phyloP scores from a whole-genome alignment of 1,284 basidiomycete genomes.

The Sanghuangporus sanghuang region DNA sequence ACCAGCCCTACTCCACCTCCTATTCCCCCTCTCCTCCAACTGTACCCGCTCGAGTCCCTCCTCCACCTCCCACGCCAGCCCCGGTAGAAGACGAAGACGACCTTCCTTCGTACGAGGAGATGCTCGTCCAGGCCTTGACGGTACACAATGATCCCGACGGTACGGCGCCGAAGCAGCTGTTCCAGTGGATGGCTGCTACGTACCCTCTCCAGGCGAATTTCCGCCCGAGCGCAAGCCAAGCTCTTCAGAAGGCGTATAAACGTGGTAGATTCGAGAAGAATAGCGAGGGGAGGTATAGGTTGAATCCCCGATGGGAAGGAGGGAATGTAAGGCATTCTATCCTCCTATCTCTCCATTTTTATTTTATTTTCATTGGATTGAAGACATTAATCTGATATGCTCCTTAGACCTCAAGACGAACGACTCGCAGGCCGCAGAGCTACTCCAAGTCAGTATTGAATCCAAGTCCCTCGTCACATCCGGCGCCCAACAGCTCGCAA shows the following conservation, averaged over 20 bases:
- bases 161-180: slow-evolving; percentile 71
- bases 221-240: slow-evolving; percentile 77
- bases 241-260: slow-evolving; percentile 75
- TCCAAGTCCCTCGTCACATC: slow-evolving; percentile 19
- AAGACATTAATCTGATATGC: slow-evolving; percentile 9
- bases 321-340: slow-evolving; percentile 50
- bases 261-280: slow-evolving; percentile 71
- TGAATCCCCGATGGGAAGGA: slow-evolving; percentile 74
- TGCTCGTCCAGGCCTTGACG: slow-evolving; percentile 73
- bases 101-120: slow-evolving; percentile 79
- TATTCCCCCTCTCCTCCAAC: neutral
- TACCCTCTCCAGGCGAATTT: slow-evolving; percentile 85
- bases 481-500: neutral
- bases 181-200: slow-evolving; percentile 70
- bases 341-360: neutral
- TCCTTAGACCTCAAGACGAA: slow-evolving; percentile 53
- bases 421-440: slow-evolving; percentile 65
- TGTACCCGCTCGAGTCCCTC: neutral
- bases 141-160: slow-evolving; percentile 60
- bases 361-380: neutral
- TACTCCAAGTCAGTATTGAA: slow-evolving; percentile 13
- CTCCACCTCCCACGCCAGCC: neutral
- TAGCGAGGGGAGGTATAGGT: slow-evolving; percentile 59
- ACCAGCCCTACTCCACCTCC: slow-evolving; percentile 5
- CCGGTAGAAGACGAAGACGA: slow-evolving; percentile 41